These are phyloP conservation scores for Diaporthe vaccinii DNA, from an alignment of 2,329 filamentous ascomycete species.

Conservation along the genomic window DNA sequence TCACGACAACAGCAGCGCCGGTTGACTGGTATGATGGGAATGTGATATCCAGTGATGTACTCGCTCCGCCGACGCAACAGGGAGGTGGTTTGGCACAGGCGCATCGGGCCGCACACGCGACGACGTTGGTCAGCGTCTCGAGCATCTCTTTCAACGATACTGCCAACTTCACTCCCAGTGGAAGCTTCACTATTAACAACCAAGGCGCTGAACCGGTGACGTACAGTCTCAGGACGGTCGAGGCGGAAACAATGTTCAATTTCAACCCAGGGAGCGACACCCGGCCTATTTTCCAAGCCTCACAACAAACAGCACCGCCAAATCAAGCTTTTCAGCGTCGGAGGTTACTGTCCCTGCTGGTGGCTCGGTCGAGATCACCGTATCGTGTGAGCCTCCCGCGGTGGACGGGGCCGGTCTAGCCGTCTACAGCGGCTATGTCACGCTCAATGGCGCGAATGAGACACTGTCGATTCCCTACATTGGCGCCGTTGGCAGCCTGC, in stretches of 20 bases:
- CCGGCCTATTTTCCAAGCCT: slow-evolving; percentile 4
- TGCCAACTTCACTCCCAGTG: neutral
- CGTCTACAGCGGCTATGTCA: slow-evolving; percentile 1
- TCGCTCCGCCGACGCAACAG: slow-evolving; percentile 1
- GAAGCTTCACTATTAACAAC: neutral
- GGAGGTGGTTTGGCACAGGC: slow-evolving; percentile 9
- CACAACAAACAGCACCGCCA: slow-evolving; percentile 1
- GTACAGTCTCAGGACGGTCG: slow-evolving; percentile 11
- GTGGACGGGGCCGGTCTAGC: neutral
- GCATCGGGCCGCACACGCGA: slow-evolving; percentile 3
- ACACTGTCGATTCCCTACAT: neutral
- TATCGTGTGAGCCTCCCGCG: neutral
- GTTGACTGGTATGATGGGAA: slow-evolving; percentile 9
- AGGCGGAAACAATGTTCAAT: slow-evolving; percentile 6
- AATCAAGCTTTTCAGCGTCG: neutral
- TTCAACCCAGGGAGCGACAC: slow-evolving; percentile 3
- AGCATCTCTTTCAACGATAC: slow-evolving; percentile 20
- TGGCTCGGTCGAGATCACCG: neutral
- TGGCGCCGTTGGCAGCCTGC: slow-evolving; percentile 8
- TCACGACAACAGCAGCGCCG: neutral
- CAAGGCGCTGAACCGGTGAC: neutral
- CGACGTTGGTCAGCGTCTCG: slow-evolving; percentile 13
- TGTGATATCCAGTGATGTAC: neutral
- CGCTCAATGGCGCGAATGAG: neutral
- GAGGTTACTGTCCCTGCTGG: neutral